Evolutionary conservation across 129 eudicot species (phyloP).

Genomic region (Flaveria brownii): DNA sequence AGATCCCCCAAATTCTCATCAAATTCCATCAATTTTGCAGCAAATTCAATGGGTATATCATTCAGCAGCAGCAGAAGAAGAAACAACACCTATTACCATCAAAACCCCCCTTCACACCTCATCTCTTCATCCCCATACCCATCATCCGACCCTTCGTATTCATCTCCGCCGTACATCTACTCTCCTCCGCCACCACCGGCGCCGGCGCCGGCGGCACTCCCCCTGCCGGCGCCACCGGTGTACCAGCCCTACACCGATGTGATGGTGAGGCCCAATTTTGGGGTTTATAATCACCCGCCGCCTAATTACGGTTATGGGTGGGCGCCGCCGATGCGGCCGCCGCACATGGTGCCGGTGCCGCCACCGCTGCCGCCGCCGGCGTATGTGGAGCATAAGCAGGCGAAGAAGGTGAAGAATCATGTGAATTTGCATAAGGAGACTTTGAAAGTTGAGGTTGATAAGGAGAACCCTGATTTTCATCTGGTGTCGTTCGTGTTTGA

Average conservation of each 20-base stretch:
- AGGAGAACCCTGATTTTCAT: conserved; percentile 58
- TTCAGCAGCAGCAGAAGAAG: conserved; percentile 49
- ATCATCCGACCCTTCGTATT: conserved; percentile 36
- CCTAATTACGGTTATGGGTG: conserved; percentile 34
- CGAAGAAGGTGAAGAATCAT: conserved; percentile 79
- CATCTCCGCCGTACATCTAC: conserved; percentile 42
- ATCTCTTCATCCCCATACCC: conserved; percentile 39
- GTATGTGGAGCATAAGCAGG: conserved; percentile 64
- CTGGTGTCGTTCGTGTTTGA: conserved; percentile 83
- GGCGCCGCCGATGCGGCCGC: conserved; percentile 43
- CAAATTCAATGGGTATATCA: conserved; percentile 51
- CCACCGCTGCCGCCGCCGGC: conserved; percentile 40
- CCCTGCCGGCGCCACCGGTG: conserved; percentile 43
- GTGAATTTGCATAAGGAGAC: conserved; percentile 84
- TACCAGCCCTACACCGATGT: conserved; percentile 34
- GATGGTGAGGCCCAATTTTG: conserved; percentile 50
- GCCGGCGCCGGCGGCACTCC: conserved; percentile 35
- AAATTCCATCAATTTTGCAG: conserved; percentile 7
- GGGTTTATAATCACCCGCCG: conserved; percentile 36
- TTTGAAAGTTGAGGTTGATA: conserved; percentile 65
- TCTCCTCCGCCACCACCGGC: conserved; percentile 43
- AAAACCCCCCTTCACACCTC: conserved; percentile 44
- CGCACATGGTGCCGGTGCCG: conserved; percentile 33
- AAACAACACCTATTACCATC: conserved; percentile 43
- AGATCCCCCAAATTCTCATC: not conserved